A percentile compares a stretch with the other conserved stretches of the same genome.
Conservation (phyloP, 78 protist species). For the Pelomyxa schiedti region DNA sequence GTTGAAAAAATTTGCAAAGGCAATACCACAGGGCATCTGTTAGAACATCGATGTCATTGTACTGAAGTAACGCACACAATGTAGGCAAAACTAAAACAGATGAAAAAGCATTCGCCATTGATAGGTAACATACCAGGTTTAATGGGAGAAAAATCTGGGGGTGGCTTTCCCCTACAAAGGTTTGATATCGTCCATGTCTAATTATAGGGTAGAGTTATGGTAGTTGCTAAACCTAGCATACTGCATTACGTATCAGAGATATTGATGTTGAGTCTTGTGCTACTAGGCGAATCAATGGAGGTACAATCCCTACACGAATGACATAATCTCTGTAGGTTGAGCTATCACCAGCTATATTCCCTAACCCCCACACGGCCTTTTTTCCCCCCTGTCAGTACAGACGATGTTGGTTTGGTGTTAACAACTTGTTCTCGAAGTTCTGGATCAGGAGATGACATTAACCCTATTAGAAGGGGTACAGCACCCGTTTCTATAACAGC, state of each 20-base stretch:
- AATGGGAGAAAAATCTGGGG: slow-evolving; percentile 43
- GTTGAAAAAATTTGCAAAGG: too few relatives aligned
- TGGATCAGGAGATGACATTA: slow-evolving; percentile 52
- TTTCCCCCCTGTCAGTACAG: too few relatives aligned
- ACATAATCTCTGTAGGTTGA: slow-evolving; percentile 76
- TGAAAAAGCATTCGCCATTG: too few relatives aligned
- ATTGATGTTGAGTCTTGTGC: slow-evolving; percentile 8
- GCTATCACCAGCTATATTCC: slow-evolving; percentile 95
- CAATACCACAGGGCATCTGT: slow-evolving; percentile 96
- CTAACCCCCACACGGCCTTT: not conserved
- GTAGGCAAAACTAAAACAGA: slow-evolving; percentile 27
- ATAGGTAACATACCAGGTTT: too few relatives aligned
- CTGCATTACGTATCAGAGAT: too few relatives aligned
- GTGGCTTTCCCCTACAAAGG: slow-evolving; percentile 95
- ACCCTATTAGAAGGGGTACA: slow-evolving; percentile 75
- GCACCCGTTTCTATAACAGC: slow-evolving; percentile 80
- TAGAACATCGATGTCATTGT: slow-evolving; percentile 74
- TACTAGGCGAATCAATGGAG: slow-evolving; percentile 52
- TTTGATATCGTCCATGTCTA: slow-evolving; percentile 96
- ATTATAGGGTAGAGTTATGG: slow-evolving; percentile 65
- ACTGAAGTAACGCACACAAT: slow-evolving; percentile 47
- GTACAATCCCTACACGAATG: slow-evolving; percentile 38
- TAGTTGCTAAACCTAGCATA: too few relatives aligned
- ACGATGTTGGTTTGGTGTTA: slow-evolving; percentile 97
- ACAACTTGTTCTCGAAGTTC: slow-evolving; percentile 93